Percentiles rank a stretch among this genome's conserved stretches.
phyloP scores from a whole-genome alignment of 352 stramenopile genomes.

The Phytophthora fragariae region DNA sequence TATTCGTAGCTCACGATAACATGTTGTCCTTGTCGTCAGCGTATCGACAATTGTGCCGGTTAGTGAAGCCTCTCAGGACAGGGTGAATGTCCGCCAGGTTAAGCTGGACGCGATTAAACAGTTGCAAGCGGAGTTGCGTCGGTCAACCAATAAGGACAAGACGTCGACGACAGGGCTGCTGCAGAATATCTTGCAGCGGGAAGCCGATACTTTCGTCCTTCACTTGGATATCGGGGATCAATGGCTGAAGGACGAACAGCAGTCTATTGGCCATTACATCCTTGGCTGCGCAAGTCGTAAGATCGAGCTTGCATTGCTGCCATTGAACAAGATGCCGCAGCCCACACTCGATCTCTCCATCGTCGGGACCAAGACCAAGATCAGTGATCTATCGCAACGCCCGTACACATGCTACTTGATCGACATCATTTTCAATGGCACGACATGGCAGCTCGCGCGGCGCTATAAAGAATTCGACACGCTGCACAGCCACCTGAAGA shows the following conservation, averaged over 20 bases:
- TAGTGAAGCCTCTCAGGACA: constrained; percentile 41
- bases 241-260: constrained; percentile 71
- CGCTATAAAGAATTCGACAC: constrained; percentile 77
- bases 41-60: constrained; percentile 52
- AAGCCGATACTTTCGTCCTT: constrained; percentile 63
- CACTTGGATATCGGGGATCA: constrained; percentile 39
- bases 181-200: constrained; percentile 29
- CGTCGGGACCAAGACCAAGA: constrained; percentile 71
- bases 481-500: constrained; percentile 43
- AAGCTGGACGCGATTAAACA: constrained; percentile 69
- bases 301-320: constrained; percentile 43
- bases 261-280: constrained; percentile 54
- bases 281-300: constrained; percentile 35
- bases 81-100: constrained; percentile 57
- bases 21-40: constrained; percentile 17
- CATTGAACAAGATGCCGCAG: constrained; percentile 66
- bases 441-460: constrained; percentile 71
- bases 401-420: constrained; percentile 78
- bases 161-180: constrained; percentile 8
- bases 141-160: constrained; percentile 11
- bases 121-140: constrained; percentile 44
- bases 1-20: constrained; percentile 1
- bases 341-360: constrained; percentile 71
- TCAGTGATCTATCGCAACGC: constrained; percentile 81
- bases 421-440: constrained; percentile 73